A percentile compares a stretch with the other conserved stretches of the same genome.
phyloP scores from a whole-genome alignment of 345 rosid genomes.

The Litchi chinensis region DNA sequence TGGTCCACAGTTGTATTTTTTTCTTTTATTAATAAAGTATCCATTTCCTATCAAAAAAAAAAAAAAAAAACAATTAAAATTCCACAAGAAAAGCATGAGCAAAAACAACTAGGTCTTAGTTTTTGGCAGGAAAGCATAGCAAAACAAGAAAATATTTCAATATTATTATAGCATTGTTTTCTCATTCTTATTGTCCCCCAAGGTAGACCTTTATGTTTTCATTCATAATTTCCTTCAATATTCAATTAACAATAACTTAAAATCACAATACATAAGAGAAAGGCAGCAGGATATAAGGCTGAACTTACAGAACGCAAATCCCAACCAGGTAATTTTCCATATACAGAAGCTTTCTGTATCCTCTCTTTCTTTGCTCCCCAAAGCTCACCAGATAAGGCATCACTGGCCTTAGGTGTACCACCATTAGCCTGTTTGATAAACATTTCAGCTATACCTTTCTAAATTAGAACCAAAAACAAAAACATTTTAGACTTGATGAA shows the following conservation, averaged over 20 bases:
- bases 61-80: no score
- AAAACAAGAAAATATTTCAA: neutral
- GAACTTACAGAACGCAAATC: conserved; percentile 96
- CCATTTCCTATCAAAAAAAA: no score
- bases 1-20: no score
- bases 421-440: conserved; percentile 66
- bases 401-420: conserved; percentile 77
- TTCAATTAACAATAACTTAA: neutral
- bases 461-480: conserved; percentile 9
- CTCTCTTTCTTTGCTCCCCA: conserved; percentile 92
- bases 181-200: neutral
- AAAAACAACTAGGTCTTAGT: neutral
- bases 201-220: neutral
- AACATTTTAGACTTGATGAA: conserved; percentile 22
- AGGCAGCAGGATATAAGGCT: conserved; percentile 7
- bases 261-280: neutral
- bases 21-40: no score
- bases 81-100: neutral
- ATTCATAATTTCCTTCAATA: neutral
- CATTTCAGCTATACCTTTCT: conserved; percentile 19
- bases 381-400: conserved; percentile 94
- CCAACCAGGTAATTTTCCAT: conserved; percentile 93
- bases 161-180: neutral
- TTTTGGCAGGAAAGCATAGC: neutral
- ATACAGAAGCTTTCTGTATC: conserved; percentile 75